Conservation (phyloP, 2,329 filamentous ascomycete genomes). For the Fusarium agapanthi region DNA sequence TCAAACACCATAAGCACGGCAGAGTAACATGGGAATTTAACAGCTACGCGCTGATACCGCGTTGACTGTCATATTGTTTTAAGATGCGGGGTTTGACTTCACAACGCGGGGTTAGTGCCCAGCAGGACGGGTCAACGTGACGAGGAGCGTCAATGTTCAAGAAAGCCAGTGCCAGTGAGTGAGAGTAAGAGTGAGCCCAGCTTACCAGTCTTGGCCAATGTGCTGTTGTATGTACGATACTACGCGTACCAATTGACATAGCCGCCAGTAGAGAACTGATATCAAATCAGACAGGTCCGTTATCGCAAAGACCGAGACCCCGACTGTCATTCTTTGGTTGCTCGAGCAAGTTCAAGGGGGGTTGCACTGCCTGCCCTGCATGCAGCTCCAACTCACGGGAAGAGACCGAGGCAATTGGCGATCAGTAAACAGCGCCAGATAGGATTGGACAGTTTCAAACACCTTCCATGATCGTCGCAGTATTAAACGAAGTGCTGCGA, state of each 20-base stretch:
- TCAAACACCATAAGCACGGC: slow-evolving; percentile 7
- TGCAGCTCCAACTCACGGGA: slow-evolving; percentile 24
- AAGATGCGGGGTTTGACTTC: slow-evolving; percentile 42
- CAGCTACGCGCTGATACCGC: slow-evolving; percentile 44
- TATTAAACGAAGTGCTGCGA: slow-evolving; percentile 19
- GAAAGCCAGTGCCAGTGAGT: background rate
- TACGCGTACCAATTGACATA: background rate
- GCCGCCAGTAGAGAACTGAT: slow-evolving; percentile 16
- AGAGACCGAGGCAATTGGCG: slow-evolving; percentile 32
- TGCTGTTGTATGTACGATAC: background rate
- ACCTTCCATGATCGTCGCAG: slow-evolving; percentile 25
- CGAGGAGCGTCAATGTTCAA: slow-evolving; percentile 14
- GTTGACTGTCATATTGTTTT: slow-evolving; percentile 15
- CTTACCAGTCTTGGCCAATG: background rate
- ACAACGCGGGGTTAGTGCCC: slow-evolving; percentile 43
- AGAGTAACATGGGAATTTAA: slow-evolving; percentile 26
- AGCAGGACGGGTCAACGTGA: slow-evolving; percentile 38
- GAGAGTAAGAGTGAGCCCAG: background rate
- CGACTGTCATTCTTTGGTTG: slow-evolving; percentile 14
- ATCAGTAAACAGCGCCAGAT: slow-evolving; percentile 23
- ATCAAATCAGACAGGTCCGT: slow-evolving; percentile 33
- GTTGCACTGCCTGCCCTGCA: slow-evolving; percentile 19
- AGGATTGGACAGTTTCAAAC: slow-evolving; percentile 25
- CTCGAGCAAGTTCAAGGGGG: slow-evolving; percentile 4
- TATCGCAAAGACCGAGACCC: slow-evolving; percentile 29